Base-by-base conservation (phyloP, 2,329 filamentous ascomycete species). In the Dactylellina sp. region DNA sequence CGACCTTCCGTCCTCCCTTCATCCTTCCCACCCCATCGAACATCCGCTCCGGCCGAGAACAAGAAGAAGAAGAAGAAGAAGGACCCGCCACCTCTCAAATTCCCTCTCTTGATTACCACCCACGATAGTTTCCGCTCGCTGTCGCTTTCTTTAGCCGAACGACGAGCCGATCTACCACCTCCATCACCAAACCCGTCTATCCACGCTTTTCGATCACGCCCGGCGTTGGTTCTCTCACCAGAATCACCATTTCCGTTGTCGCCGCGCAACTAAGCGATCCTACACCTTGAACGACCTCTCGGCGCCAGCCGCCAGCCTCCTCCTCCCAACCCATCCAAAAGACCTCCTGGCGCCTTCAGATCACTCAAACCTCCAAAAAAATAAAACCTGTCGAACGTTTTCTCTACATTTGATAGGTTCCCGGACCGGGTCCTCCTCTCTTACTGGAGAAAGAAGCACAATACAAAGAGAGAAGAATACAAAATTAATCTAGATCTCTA, bases 121-220 rank as follows among this genome's bases (percentile, higher is more conserved):
- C 46, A 18, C 56, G 16, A 16, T 47, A 57, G 32, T 16, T 32
- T 11, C 7, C 37, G n/a, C 47, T 52, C 46, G 53, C 18, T 46
- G 55, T 50, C 55, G 50, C 57, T 57, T 32, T 64, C 52, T 53
- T 18, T 57, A 57, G 53, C 53, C 22, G 53, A 25, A 57, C 53
- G 53, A 57, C 53, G 53, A 57, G 53, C 32, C 20, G 35, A 55
- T 25, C 50, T 55, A 55, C 20, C 37, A 20, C 20, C 28, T 16
- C n/a, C 18, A 18, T 7, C 2, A 5, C 20, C 39, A n/a, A n/a
- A 2, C 14, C 53, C 11, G 1, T 35, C 40, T 18, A 11, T 16
- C n/a, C 46, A 16, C 20, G 9, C 20, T 20, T 46, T 46, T 25
- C 28, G 16, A 11, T 2, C 53, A 25, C 12, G 14, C 14, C 2